phyloP scores from a whole-genome alignment of 352 stramenopile genomes.

The Globisporangium camurandrum region DNA sequence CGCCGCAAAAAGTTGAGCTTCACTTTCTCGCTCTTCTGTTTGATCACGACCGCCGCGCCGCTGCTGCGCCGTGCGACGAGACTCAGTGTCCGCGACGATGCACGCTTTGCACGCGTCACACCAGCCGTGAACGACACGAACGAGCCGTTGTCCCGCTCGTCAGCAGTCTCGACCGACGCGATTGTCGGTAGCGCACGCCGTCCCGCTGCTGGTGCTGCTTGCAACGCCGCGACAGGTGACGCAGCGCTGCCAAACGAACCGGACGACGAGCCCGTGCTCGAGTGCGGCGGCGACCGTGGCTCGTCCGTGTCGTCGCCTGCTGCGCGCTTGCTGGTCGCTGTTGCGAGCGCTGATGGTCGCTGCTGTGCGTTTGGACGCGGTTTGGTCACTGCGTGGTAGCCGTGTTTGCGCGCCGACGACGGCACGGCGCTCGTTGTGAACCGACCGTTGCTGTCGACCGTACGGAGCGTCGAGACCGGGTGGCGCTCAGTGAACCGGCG shows the following conservation, averaged over 20 bases:
- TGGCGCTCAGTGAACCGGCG: conserved; percentile 71
- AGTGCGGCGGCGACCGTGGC: conserved; percentile 12
- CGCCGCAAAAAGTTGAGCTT: conserved; percentile 32
- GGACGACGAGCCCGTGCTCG: conserved; percentile 13
- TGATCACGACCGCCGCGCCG: conserved; percentile 7
- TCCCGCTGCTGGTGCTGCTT: background rate
- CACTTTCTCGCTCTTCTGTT: conserved; percentile 18
- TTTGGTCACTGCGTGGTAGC: conserved; percentile 1
- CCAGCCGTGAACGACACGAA: conserved; percentile 21
- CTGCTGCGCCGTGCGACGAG: conserved; percentile 1
- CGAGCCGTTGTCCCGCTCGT: conserved; percentile 7
- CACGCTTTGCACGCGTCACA: conserved; percentile 1
- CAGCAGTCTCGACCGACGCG: too few relatives aligned
- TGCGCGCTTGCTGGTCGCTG: too few relatives aligned
- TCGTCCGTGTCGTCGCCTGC: conserved; percentile 3
- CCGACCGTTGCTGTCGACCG: conserved; percentile 59
- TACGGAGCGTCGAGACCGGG: conserved; percentile 29
- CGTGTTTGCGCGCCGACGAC: conserved; percentile 14
- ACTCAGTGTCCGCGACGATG: conserved; percentile 1
- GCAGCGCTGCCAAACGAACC: conserved; percentile 9
- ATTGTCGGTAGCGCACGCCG: background rate
- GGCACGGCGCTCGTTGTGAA: conserved; percentile 33
- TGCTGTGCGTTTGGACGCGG: conserved; percentile 1
- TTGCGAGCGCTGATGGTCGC: background rate
- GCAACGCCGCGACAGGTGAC: conserved; percentile 4